These are phyloP conservation scores for Hypoxylon intermedium DNA, from an alignment of 495 filamentous ascomycete genomes.

Conservation along the genomic window DNA sequence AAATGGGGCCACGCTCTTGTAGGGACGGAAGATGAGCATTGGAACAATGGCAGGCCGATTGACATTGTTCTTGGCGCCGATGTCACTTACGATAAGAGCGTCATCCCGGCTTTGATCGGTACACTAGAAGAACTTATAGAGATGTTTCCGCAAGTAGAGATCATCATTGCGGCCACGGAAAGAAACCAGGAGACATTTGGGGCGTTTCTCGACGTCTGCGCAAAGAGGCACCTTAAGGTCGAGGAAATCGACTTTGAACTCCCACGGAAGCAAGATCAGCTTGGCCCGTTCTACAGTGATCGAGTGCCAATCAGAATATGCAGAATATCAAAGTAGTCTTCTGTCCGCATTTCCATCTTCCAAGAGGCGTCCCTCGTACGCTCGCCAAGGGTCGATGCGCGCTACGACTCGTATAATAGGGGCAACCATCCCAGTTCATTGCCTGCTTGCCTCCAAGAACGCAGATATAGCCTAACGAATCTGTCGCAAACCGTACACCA, in stretches of 20 bases:
- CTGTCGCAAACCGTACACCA: too few species aligned
- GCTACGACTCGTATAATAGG: too few species aligned
- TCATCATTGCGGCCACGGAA: slow-evolving; percentile 58
- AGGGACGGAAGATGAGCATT: slow-evolving; percentile 52
- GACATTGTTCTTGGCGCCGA: slow-evolving; percentile 61
- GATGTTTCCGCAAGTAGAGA: slow-evolving; percentile 44
- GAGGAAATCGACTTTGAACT: slow-evolving; percentile 46
- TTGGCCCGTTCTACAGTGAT: slow-evolving; percentile 58
- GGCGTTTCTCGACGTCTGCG: slow-evolving; percentile 49
- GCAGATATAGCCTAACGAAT: too few species aligned
- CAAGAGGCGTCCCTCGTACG: too few species aligned
- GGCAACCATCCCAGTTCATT: too few species aligned
- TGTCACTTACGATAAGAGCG: slow-evolving; percentile 57
- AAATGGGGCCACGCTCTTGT: slow-evolving; percentile 66
- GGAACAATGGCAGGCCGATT: slow-evolving; percentile 52
- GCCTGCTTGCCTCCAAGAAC: too few species aligned
- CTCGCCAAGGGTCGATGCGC: too few species aligned
- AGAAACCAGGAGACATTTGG: slow-evolving; percentile 56
- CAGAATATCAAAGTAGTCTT: slow-evolving; percentile 42
- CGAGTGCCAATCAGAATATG: slow-evolving; percentile 53
- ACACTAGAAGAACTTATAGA: slow-evolving; percentile 53
- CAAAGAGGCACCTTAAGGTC: slow-evolving; percentile 42
- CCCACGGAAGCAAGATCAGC: slow-evolving; percentile 44
- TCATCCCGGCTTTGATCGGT: slow-evolving; percentile 53
- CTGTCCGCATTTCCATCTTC: too few species aligned